These are phyloP conservation scores for Claviceps digitariae DNA, from an alignment of 2,329 filamentous ascomycete species.

Conservation along the genomic window DNA sequence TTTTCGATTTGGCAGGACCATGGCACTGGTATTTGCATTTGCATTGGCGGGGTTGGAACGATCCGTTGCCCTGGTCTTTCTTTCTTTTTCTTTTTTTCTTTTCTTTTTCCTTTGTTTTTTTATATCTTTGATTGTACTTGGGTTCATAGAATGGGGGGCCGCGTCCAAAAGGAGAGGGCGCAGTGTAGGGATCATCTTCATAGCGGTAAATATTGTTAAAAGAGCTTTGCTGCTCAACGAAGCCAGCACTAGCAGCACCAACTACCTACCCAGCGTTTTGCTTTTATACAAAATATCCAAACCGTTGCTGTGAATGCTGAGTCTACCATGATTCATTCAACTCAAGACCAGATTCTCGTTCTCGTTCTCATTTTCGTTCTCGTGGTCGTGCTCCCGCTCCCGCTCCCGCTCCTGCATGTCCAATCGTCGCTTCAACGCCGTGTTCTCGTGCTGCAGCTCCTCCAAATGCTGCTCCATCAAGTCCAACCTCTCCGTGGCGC, in stretches of 20 bases:
- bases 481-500: conserved; percentile 49
- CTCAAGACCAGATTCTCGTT: no score
- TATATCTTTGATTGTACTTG: no score
- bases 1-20: conserved; percentile 12
- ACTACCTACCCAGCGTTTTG: not conserved
- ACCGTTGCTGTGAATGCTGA: not conserved
- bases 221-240: not conserved
- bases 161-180: not conserved
- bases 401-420: conserved; percentile 7
- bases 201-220: not conserved
- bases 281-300: not conserved
- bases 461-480: conserved; percentile 38
- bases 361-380: no score
- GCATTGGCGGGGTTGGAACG: conserved; percentile 7
- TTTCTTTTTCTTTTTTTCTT: not conserved
- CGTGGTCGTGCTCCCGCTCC: not conserved
- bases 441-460: conserved; percentile 35
- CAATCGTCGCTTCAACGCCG: conserved; percentile 11
- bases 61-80: not conserved
- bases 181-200: not conserved
- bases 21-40: conserved; percentile 14
- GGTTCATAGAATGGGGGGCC: not conserved
- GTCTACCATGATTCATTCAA: not conserved
- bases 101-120: not conserved
- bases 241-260: not conserved